Evolutionary conservation across 148 eudicot species (phyloP).

Genomic region (Rhododendron williamsianum): DNA sequence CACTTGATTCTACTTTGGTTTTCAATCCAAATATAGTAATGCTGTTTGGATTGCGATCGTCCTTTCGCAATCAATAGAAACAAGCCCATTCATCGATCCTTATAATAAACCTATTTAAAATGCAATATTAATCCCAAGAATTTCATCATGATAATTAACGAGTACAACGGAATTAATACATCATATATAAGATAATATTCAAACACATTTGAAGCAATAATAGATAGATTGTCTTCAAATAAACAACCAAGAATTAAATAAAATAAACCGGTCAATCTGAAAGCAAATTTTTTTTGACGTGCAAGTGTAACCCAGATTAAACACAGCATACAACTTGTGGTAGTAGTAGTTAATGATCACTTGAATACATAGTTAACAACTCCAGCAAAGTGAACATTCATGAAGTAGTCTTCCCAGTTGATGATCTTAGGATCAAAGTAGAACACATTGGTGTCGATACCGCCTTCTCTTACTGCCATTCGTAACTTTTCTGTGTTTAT

Average conservation of each 20-base stretch:
- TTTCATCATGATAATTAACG: background rate
- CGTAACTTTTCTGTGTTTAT: constrained; percentile 34
- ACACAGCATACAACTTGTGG: background rate
- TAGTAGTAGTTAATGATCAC: constrained; percentile 8
- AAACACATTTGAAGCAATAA: background rate
- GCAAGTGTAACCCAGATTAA: background rate
- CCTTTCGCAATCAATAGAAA: background rate
- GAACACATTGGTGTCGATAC: constrained; percentile 29
- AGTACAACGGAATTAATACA: background rate
- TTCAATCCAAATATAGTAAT: no score
- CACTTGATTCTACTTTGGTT: background rate
- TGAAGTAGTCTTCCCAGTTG: constrained; percentile 51
- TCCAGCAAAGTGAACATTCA: constrained; percentile 39
- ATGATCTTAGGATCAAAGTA: constrained; percentile 42
- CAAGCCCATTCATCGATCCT: background rate
- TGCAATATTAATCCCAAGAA: background rate
- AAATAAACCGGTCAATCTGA: background rate
- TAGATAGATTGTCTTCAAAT: background rate
- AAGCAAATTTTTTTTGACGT: background rate
- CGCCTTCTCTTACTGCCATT: constrained; percentile 18
- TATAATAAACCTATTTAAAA: background rate
- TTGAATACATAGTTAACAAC: constrained; percentile 37
- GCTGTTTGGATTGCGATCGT: background rate
- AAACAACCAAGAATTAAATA: background rate
- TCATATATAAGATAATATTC: background rate